Evolutionary conservation across 192 early-diverging fungal genomes (phyloP), one percentile per base, ranked within the genome.

Genomic region (Entomortierella chlamydospora): DNA sequence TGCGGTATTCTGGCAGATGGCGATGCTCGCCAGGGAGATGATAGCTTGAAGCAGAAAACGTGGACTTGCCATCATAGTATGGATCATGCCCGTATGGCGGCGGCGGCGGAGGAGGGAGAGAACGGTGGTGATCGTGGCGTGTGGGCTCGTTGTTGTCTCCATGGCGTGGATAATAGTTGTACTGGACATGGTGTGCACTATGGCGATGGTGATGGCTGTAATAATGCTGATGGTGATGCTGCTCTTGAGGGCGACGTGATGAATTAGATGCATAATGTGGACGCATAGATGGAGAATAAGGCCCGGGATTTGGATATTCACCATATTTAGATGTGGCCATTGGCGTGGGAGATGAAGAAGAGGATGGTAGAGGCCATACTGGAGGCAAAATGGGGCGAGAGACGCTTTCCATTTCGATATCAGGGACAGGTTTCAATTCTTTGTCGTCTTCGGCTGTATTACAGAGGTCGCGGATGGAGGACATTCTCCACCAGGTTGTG

Each of bases 381-480:
- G 6, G 8, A 26, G 53, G 8, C 17, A 17, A 6, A 7, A 17
- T 8, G 8, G 53, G 23, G 26, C 20, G 56, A 15, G 56, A 31
- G 20, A 1, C 33, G 33, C 13, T 6, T 34, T 57, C 30, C 56
- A 57, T 57, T 30, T 57, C 56, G 29, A 31, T 33, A 31, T 57
- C 56, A 31, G 28, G 6, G 7, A 17, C 25, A 29, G 25, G 6
- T 26, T 51, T 51, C 5, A 17, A 7, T 17, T 23, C 50, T 51
- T 54, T 10, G 6, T 54, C 52, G 23, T 54, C 26, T 25, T 54
- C 52, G 4, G 10, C 15, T 2, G 26, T 12, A 23, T 57, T 57
- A 23, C 56, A 57, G n/a, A 57, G 2, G 18, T 57, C 56, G 5
- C 56, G 56, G 31, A 57, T 33, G 56, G 56, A 57, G 26, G 29